phyloP scores from a whole-genome alignment of 1,284 basidiomycete genomes.

The Cystobasidium slooffiae region DNA sequence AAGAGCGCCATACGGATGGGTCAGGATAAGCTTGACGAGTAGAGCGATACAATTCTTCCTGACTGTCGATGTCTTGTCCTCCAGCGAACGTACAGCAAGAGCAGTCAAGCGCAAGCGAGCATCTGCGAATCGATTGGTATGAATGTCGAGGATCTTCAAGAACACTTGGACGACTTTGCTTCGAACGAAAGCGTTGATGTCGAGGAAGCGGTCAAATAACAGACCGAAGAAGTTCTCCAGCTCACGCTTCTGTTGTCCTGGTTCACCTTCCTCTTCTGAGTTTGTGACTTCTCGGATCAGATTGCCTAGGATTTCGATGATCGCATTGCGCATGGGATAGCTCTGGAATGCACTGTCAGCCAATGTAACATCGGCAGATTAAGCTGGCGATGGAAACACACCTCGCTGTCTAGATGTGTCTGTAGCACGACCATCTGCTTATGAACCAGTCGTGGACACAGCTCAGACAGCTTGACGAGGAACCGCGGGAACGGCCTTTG shows the following conservation, averaged over 20 bases:
- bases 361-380: not conserved
- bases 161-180: slow-evolving; percentile 82
- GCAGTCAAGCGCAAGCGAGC: slow-evolving; percentile 77
- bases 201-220: slow-evolving; percentile 83
- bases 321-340: slow-evolving; percentile 92
- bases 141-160: slow-evolving; percentile 69
- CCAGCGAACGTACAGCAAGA: slow-evolving; percentile 76
- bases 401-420: slow-evolving; percentile 89
- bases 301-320: slow-evolving; percentile 81
- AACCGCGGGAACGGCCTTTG: slow-evolving; percentile 85
- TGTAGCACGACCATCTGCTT: slow-evolving; percentile 88
- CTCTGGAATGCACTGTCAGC: slow-evolving; percentile 62
- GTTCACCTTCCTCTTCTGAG: slow-evolving; percentile 61
- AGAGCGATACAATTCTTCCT: slow-evolving; percentile 82
- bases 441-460: slow-evolving; percentile 80
- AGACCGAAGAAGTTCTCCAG: slow-evolving; percentile 80
- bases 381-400: slow-evolving; percentile 56
- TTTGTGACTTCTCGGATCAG: slow-evolving; percentile 77
- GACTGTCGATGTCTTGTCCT: slow-evolving; percentile 88
- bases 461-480: slow-evolving; percentile 78
- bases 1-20: slow-evolving; percentile 85
- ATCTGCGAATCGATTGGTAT: slow-evolving; percentile 79
- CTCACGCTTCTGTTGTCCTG: slow-evolving; percentile 73
- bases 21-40: slow-evolving; percentile 75
- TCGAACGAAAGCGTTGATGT: slow-evolving; percentile 88